A percentile compares a stretch with the other conserved stretches of the same genome.
Conservation (phyloP, 805 yeast species). For the Saccharomycopsis lassenensis region DNA sequence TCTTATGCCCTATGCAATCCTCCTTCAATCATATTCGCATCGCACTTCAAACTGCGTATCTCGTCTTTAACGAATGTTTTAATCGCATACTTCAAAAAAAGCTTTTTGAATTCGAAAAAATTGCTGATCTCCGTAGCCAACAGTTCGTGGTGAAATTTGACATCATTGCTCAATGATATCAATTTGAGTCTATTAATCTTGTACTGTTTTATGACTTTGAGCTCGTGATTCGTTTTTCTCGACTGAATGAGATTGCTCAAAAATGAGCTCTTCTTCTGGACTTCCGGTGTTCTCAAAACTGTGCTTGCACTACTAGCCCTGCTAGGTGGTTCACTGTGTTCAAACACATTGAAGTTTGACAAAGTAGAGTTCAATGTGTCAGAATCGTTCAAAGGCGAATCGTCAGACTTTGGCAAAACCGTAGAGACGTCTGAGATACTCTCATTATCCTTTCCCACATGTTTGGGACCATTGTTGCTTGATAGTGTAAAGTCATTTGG, state of each 20-base stretch:
- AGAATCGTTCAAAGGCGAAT: constrained; percentile 17
- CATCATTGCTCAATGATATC: constrained; percentile 32
- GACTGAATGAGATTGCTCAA: constrained; percentile 36
- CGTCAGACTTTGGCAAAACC: background rate
- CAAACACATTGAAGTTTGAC: background rate
- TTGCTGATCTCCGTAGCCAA: constrained; percentile 55
- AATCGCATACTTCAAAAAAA: constrained; percentile 29
- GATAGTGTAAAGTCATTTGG: constrained; percentile 8
- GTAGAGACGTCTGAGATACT: background rate
- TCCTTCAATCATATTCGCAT: background rate
- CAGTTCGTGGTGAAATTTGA: constrained; percentile 46
- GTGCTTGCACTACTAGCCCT: constrained; percentile 7
- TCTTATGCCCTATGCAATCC: background rate
- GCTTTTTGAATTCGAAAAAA: constrained; percentile 40
- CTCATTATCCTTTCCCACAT: background rate
- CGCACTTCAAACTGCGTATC: constrained; percentile 22
- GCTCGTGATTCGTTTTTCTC: constrained; percentile 37
- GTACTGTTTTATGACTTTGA: constrained; percentile 29
- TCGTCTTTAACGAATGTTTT: constrained; percentile 25
- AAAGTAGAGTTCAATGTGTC: constrained; percentile 3
- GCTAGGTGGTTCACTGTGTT: constrained; percentile 1
- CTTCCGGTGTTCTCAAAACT: constrained; percentile 9
- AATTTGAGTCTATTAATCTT: constrained; percentile 33
- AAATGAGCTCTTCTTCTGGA: constrained; percentile 22
- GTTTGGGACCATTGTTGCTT: background rate